These are phyloP conservation scores for Sporothrix luriei DNA, from an alignment of 2,329 filamentous ascomycete genomes.

Conservation along the genomic window DNA sequence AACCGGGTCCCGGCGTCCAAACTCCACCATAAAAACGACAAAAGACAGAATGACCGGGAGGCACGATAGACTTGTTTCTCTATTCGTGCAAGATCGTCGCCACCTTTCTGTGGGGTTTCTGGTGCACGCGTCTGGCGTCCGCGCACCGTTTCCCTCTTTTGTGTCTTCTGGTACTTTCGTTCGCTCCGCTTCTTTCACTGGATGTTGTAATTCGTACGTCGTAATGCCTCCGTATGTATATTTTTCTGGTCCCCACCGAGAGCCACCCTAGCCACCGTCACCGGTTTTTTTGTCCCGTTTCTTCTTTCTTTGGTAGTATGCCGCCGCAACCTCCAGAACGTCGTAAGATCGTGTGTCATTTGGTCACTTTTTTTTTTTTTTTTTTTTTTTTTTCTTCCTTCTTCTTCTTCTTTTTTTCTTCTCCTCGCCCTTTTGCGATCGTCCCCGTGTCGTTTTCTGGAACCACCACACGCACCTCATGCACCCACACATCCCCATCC, in stretches of 20 bases:
- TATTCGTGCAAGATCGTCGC: conserved; percentile 17
- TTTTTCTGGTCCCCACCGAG: neutral
- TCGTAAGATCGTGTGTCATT: neutral
- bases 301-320: neutral
- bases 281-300: neutral
- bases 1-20: neutral
- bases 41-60: neutral
- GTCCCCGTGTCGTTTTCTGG: conserved; percentile 10
- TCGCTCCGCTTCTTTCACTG: neutral
- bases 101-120: neutral
- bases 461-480: neutral
- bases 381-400: neutral
- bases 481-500: neutral
- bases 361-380: neutral
- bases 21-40: neutral
- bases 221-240: too few species aligned
- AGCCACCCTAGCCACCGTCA: neutral
- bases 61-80: conserved; percentile 4
- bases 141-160: conserved; percentile 1
- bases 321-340: neutral
- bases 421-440: neutral
- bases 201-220: neutral
- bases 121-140: neutral
- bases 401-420: too few species aligned
- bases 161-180: too few species aligned